Evolutionary conservation across 208 protist genomes (phyloP).

Genomic region (Kentomonas sorsogonicus): DNA sequence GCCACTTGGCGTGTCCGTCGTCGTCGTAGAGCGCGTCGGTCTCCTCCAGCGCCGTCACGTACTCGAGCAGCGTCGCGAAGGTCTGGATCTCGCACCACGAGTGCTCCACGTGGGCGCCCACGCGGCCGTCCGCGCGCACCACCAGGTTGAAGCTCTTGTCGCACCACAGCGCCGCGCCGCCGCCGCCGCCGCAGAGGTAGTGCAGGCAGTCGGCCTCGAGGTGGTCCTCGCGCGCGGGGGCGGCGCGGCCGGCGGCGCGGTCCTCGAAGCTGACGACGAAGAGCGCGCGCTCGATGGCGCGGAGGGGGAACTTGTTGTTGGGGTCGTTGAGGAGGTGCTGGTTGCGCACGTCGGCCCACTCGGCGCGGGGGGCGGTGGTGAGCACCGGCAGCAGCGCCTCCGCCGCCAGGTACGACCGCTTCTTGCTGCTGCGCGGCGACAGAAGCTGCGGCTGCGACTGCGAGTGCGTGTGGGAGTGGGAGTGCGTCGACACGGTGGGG

Average conservation of each 20-base stretch:
- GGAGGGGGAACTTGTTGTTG: conserved; percentile 58
- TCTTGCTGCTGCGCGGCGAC: conserved; percentile 36
- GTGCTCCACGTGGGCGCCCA: conserved; percentile 75
- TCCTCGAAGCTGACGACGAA: conserved; percentile 80
- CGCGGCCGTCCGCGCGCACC: conserved; percentile 38
- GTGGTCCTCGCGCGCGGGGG: conserved; percentile 15
- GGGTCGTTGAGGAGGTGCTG: conserved; percentile 60
- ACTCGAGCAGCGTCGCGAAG: conserved; percentile 53
- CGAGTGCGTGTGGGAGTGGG: no score
- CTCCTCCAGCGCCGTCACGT: conserved; percentile 47
- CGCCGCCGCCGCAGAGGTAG: conserved; percentile 69
- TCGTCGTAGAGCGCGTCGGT: conserved; percentile 34
- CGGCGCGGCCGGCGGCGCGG: conserved; percentile 1
- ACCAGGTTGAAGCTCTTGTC: conserved; percentile 84
- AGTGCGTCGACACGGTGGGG: no score
- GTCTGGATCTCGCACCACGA: conserved; percentile 72
- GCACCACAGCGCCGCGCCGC: conserved; percentile 65
- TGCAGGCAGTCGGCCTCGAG: conserved; percentile 27
- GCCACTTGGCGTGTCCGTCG: conserved; percentile 36
- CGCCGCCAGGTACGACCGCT: conserved; percentile 33
- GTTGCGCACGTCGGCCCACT: conserved; percentile 71
- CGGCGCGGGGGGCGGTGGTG: conserved; percentile 54
- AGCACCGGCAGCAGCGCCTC: conserved; percentile 61
- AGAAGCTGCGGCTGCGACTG: no score
- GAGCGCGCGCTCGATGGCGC: conserved; percentile 65